These are phyloP conservation scores for Metschnikowia lachancei DNA, from an alignment of 805 yeast genomes.

Conservation along the genomic window DNA sequence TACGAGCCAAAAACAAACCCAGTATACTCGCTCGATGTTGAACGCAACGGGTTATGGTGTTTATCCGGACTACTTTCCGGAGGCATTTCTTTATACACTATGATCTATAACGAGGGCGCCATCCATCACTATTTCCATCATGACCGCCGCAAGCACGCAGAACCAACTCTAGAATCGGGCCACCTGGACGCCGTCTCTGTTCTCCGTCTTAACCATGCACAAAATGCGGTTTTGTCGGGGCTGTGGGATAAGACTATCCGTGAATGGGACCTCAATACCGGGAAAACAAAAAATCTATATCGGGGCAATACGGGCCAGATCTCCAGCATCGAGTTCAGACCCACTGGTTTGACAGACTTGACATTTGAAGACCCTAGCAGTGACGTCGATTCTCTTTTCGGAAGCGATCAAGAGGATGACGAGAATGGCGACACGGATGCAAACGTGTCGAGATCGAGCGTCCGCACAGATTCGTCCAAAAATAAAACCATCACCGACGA, in stretches of 20 bases:
- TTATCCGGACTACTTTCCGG: constrained; percentile 80
- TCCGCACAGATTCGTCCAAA: constrained; percentile 16
- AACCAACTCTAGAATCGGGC: constrained; percentile 23
- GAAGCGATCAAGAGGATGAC: constrained; percentile 40
- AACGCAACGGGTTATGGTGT: constrained; percentile 79
- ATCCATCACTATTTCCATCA: constrained; percentile 69
- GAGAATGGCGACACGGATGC: constrained; percentile 14
- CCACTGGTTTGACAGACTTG: constrained; percentile 50
- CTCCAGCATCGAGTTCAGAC: constrained; percentile 70
- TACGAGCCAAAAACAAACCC: constrained; percentile 72
- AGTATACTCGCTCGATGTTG: constrained; percentile 82
- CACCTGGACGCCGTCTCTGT: constrained; percentile 79
- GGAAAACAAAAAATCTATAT: constrained; percentile 49
- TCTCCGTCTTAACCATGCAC: constrained; percentile 57
- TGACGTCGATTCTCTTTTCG: constrained; percentile 49
- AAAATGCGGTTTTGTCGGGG: constrained; percentile 70
- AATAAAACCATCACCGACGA: constrained; percentile 34
- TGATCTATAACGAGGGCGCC: constrained; percentile 78
- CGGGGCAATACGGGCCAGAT: constrained; percentile 72
- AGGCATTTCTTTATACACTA: constrained; percentile 81
- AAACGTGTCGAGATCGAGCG: constrained; percentile 8
- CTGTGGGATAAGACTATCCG: constrained; percentile 83
- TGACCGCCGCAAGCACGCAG: constrained; percentile 29
- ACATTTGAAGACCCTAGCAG: constrained; percentile 26
- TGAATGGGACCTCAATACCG: constrained; percentile 85